Evolutionary conservation across 768 basidiomycete genomes (phyloP).

Genomic region (Vararia minispora): DNA sequence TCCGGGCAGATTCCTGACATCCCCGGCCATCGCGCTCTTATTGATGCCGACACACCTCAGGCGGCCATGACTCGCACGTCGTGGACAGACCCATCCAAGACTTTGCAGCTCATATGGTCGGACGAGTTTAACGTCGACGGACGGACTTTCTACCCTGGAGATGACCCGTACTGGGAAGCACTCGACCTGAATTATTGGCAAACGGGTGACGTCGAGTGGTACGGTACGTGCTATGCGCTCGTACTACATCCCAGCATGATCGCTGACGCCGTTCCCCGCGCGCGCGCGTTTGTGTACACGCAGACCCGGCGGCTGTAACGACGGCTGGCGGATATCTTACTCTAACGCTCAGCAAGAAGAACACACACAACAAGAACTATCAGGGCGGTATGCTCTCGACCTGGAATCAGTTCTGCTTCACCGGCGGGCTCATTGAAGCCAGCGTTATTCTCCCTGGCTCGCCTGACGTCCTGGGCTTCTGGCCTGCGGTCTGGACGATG

Average conservation of each 20-base stretch:
- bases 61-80: conserved; percentile 26
- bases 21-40: conserved; percentile 32
- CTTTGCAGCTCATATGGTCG: conserved; percentile 64
- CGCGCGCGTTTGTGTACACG: no score
- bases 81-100: conserved; percentile 10
- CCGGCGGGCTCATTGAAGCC: conserved; percentile 69
- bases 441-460: conserved; percentile 58
- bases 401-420: conserved; percentile 91
- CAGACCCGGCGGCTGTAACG: conserved; percentile 57
- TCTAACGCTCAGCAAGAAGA: conserved; percentile 45
- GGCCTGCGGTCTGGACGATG: conserved; percentile 79
- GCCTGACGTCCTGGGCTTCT: conserved; percentile 49
- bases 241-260: no score
- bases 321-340: conserved; percentile 29
- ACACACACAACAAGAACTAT: conserved; percentile 59
- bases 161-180: conserved; percentile 78
- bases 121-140: conserved; percentile 73
- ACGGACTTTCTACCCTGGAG: conserved; percentile 65
- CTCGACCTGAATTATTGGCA: conserved; percentile 75
- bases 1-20: conserved; percentile 32
- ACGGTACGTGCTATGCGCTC: no score
- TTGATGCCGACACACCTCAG: conserved; percentile 44
- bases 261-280: no score
- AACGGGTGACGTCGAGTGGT: conserved; percentile 63
- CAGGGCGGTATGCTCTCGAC: conserved; percentile 12